A percentile compares a stretch with the other conserved stretches of the same genome.
Conservation (phyloP, 108 stramenopile genomes). For the Seminavis robusta region DNA sequence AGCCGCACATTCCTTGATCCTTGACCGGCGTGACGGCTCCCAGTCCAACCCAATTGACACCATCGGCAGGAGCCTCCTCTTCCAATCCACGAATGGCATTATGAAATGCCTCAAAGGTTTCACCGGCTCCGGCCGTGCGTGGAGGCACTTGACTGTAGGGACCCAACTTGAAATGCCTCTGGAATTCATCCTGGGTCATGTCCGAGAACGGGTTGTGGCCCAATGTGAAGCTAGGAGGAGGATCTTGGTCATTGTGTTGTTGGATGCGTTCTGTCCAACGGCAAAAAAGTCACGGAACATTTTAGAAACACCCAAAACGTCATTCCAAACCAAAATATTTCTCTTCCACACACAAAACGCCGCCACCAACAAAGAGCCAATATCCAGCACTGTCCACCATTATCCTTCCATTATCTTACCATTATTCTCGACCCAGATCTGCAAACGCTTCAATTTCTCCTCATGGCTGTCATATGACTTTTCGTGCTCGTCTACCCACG, state of each 20-base stretch:
- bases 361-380: not conserved
- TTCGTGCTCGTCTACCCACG: slow-evolving; percentile 46
- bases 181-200: slow-evolving; percentile 88
- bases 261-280: slow-evolving; percentile 71
- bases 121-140: no score
- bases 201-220: slow-evolving; percentile 93
- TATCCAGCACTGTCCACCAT: slow-evolving; percentile 5
- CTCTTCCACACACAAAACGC: not conserved
- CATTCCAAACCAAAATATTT: no score
- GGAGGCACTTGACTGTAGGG: slow-evolving; percentile 22
- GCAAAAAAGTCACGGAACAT: slow-evolving; percentile 1
- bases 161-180: slow-evolving; percentile 51
- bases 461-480: slow-evolving; percentile 50
- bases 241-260: slow-evolving; percentile 75
- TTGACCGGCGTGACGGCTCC: slow-evolving; percentile 90
- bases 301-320: not conserved
- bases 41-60: slow-evolving; percentile 75
- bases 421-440: slow-evolving; percentile 77
- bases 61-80: slow-evolving; percentile 22
- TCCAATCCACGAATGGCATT: slow-evolving; percentile 15
- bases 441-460: slow-evolving; percentile 38
- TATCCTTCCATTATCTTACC: slow-evolving; percentile 53
- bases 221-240: slow-evolving; percentile 54
- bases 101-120: no score
- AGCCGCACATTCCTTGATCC: slow-evolving; percentile 93